phyloP scores from a whole-genome alignment of 164 flowering plant genomes.

The Magnolia sinica region DNA sequence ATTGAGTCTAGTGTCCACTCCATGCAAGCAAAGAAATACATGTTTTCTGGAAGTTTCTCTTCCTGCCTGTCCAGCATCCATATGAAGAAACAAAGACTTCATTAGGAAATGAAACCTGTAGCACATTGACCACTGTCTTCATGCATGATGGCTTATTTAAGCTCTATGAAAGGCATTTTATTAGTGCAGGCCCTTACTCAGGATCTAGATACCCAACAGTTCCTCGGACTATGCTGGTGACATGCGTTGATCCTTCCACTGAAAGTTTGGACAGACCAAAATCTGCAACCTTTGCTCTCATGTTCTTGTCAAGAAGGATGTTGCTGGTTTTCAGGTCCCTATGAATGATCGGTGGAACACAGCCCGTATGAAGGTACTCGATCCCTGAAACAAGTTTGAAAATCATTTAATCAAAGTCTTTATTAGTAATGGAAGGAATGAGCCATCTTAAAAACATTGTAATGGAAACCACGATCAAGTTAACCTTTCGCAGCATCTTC shows the following conservation, averaged over 20 bases:
- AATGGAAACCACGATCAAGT: neutral
- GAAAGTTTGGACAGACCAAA: conserved; percentile 97
- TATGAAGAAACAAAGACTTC: no score
- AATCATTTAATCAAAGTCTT: neutral
- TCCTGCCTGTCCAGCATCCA: no score
- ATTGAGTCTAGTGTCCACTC: no score
- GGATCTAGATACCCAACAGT: conserved; percentile 99
- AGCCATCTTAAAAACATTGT: neutral
- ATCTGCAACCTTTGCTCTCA: conserved; percentile 98
- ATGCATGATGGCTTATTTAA: neutral
- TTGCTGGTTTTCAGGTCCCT: conserved; percentile 95
- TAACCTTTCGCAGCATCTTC: conserved; percentile 96
- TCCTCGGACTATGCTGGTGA: conserved; percentile 95
- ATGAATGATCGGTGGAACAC: conserved; percentile 87
- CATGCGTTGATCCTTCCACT: conserved; percentile 88
- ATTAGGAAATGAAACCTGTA: no score
- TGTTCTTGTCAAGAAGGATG: conserved; percentile 90
- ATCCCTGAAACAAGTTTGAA: conserved; percentile 54
- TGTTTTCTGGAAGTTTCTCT: no score
- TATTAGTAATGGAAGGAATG: neutral
- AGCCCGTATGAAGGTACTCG: conserved; percentile 95
- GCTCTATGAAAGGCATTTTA: neutral
- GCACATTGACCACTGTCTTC: neutral
- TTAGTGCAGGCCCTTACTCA: conserved; percentile 56
- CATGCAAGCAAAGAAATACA: no score